Evolutionary conservation across 2,329 filamentous ascomycete species (phyloP), one percentile per base, ranked within the genome.

Genomic region (Claviceps humidiphila): DNA sequence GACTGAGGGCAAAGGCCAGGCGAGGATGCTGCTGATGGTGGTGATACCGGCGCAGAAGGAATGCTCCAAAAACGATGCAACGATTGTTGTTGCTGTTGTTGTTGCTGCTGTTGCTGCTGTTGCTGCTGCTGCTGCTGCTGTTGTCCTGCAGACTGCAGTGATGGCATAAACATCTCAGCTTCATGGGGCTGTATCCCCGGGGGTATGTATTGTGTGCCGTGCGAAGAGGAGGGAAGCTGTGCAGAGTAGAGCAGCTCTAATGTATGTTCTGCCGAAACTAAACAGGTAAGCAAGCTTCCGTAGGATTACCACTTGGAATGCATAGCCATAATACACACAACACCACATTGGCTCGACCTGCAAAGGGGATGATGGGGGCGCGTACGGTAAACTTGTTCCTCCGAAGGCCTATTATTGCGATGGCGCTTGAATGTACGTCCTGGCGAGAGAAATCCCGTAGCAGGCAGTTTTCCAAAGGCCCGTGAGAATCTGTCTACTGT

Each of bases 1-100:
- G 57, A 50, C 55, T 8, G 30, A 41, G 11, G 1, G 20, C 40
- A 17, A 17, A 17, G 2, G 17, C n/a, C 40, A 42, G 40, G 8
- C 4, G 40, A 9, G 40, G 17, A 42, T 8, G 43, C 43, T 9
- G 7, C 13, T 4, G 5, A 41, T 4, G 24, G 30, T 26, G 22
- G 30, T 16, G 47, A 5, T n/a, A n/a, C 54, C 20, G 20, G 59
- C 39, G 34, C 44, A 30, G 69, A 67, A 1, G 68, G 71, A 14
- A 82, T 70, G n/a, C 72, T 71, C 78, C 78, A 84, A 66, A 82
- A 84, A 42, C 69, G 75, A 62, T 83, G 78, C 0, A 84, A 68
- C 0, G 75, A 80, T 4, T 71, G 68, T 61, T 82, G 79, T 22
- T 4, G 7, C 6, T 55, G 41, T 1, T 43, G 14, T 0, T 42